Percentiles rank a stretch among this genome's conserved stretches.
Conservation (phyloP, 805 yeast genomes). For the Starmerella kuoi region DNA sequence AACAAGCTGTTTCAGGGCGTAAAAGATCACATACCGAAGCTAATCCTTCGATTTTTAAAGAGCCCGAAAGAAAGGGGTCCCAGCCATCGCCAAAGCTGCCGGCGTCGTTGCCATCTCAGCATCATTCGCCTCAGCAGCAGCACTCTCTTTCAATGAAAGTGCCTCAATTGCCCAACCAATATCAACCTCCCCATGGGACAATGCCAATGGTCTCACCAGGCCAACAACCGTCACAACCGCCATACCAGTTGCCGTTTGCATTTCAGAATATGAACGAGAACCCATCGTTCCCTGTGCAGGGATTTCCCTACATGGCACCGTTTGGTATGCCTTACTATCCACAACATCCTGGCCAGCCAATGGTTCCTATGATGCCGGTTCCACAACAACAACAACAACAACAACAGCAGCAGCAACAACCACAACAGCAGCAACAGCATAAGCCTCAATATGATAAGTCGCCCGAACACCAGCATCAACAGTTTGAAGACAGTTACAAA, state of each 20-base stretch:
- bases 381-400: not conserved
- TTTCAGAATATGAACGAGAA: slow-evolving; percentile 4
- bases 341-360: slow-evolving; percentile 10
- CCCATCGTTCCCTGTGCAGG: slow-evolving; percentile 5
- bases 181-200: not conserved
- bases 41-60: not conserved
- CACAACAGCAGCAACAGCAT: slow-evolving; percentile 4
- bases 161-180: too few species aligned
- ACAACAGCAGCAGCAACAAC: too few species aligned
- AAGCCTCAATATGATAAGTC: not conserved
- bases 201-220: not conserved
- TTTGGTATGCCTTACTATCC: slow-evolving; percentile 16
- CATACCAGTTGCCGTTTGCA: not conserved
- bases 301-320: slow-evolving; percentile 16
- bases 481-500: too few species aligned
- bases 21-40: not conserved
- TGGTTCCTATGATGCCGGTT: slow-evolving; percentile 8
- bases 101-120: not conserved
- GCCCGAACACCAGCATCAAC: too few species aligned
- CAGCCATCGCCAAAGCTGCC: not conserved
- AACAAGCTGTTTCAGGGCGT: not conserved
- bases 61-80: not conserved
- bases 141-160: too few species aligned
- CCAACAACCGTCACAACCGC: not conserved
- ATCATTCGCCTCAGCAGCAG: not conserved